Conservation (phyloP, 495 filamentous ascomycete species). For the Aspergillus homomorphus region DNA sequence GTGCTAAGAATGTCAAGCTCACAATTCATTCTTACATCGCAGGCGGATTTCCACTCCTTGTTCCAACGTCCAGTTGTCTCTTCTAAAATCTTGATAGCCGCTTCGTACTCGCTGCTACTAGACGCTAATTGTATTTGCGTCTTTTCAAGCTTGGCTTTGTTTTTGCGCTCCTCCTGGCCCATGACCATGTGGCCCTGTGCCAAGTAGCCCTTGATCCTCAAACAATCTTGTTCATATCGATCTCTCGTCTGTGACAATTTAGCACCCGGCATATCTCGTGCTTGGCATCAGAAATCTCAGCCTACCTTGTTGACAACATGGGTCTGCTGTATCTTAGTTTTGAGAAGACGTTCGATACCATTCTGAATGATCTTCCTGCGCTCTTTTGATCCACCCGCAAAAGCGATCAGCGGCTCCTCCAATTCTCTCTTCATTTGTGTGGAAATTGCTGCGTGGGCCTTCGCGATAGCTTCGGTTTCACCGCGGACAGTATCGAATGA, state of each 20-base stretch:
- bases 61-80: constrained; percentile 97
- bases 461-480: constrained; percentile 93
- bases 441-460: constrained; percentile 86
- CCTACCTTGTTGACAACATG: constrained; percentile 82
- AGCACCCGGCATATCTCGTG: constrained; percentile 16
- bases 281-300: not conserved
- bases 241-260: constrained; percentile 69
- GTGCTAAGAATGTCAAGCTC: not conserved
- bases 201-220: constrained; percentile 97
- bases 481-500: constrained; percentile 84
- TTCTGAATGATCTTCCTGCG: constrained; percentile 92
- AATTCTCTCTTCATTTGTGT: constrained; percentile 92
- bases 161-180: constrained; percentile 98
- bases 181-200: constrained; percentile 99
- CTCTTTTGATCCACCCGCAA: constrained; percentile 91
- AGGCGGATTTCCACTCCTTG: constrained; percentile 93
- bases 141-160: constrained; percentile 98
- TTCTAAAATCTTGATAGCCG: constrained; percentile 86
- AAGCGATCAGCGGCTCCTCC: constrained; percentile 92
- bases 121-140: constrained; percentile 91
- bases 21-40: constrained; percentile 59
- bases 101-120: constrained; percentile 90
- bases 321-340: constrained; percentile 89
- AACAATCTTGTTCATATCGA: constrained; percentile 92
- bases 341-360: constrained; percentile 88